A percentile compares a stretch with the other conserved stretches of the same genome.
These are phyloP conservation scores for Globisporangium irregulare DNA, from an alignment of 352 stramenopile genomes.

Conservation along the genomic window DNA sequence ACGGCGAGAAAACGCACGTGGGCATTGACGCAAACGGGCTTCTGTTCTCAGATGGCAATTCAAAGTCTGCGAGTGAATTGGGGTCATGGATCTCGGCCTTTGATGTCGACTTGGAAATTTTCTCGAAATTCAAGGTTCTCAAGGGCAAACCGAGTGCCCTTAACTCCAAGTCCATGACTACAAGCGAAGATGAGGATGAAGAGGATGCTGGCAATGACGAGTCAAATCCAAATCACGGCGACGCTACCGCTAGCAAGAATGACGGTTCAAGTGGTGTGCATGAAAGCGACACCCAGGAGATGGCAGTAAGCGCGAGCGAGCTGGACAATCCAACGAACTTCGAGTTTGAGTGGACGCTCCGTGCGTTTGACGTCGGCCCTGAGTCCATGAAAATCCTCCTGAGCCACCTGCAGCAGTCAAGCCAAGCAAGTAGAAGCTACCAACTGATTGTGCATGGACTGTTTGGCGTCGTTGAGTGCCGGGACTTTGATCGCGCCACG, in stretches of 20 bases:
- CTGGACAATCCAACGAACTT: slow-evolving; percentile 25
- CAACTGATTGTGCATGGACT: slow-evolving; percentile 48
- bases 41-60: slow-evolving; percentile 8
- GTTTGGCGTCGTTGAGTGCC: slow-evolving; percentile 52
- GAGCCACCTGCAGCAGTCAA: slow-evolving; percentile 4
- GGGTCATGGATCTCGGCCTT: slow-evolving; percentile 21
- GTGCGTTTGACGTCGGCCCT: slow-evolving; percentile 62
- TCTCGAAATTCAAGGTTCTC: slow-evolving; percentile 14
- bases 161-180: neutral
- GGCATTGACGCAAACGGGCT: neutral
- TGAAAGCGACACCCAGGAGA: neutral
- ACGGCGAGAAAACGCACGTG: slow-evolving; percentile 45
- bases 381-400: slow-evolving; percentile 40
- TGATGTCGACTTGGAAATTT: slow-evolving; percentile 21
- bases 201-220: slow-evolving; percentile 12
- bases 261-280: neutral
- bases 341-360: slow-evolving; percentile 55
- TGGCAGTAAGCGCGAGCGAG: neutral
- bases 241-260: neutral
- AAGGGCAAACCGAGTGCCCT: slow-evolving; percentile 11
- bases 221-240: neutral
- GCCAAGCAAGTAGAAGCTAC: neutral
- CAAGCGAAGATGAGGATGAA: slow-evolving; percentile 25
- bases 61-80: slow-evolving; percentile 8
- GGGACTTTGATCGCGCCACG: slow-evolving; percentile 45